Evolutionary conservation across 768 basidiomycete species (phyloP).

Genomic region (Tricholoma terreum): DNA sequence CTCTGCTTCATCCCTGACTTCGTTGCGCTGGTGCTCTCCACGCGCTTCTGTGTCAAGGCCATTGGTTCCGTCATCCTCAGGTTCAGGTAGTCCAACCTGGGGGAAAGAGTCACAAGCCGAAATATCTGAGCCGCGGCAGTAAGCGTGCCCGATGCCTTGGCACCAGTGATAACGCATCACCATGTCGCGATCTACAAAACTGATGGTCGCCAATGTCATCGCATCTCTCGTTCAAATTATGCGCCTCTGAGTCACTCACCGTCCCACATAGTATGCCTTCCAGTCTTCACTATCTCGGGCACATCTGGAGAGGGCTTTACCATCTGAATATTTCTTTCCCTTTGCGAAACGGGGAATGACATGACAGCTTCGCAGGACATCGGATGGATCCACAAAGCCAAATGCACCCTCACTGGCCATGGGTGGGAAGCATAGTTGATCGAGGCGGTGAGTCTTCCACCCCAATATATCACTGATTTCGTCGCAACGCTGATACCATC

Average conservation of each 20-base stretch:
- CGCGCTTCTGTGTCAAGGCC: no score
- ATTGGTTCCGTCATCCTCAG: background rate
- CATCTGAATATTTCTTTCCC: constrained; percentile 2
- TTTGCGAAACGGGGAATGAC: constrained; percentile 10
- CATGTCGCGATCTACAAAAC: constrained; percentile 1
- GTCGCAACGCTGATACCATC: constrained; percentile 5
- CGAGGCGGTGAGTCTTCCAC: background rate
- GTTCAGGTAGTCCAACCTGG: background rate
- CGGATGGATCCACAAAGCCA: constrained; percentile 12
- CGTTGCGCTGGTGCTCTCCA: no score
- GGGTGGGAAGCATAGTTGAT: constrained; percentile 5
- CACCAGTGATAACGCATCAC: background rate
- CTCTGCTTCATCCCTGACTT: no score
- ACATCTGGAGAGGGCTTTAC: background rate
- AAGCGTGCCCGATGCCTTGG: background rate
- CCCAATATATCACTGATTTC: background rate
- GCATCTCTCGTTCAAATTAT: background rate
- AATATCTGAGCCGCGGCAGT: background rate
- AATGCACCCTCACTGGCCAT: constrained; percentile 4
- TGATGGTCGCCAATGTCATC: background rate
- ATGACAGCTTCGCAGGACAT: constrained; percentile 13
- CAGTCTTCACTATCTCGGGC: constrained; percentile 7
- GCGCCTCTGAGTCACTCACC: constrained; percentile 3
- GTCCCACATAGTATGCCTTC: constrained; percentile 10
- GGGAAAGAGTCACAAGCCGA: no score